Evolutionary conservation across 306 rosid genomes (phyloP), one percentile per base, ranked within the genome.

Genomic region (Cicer cuneatum): DNA sequence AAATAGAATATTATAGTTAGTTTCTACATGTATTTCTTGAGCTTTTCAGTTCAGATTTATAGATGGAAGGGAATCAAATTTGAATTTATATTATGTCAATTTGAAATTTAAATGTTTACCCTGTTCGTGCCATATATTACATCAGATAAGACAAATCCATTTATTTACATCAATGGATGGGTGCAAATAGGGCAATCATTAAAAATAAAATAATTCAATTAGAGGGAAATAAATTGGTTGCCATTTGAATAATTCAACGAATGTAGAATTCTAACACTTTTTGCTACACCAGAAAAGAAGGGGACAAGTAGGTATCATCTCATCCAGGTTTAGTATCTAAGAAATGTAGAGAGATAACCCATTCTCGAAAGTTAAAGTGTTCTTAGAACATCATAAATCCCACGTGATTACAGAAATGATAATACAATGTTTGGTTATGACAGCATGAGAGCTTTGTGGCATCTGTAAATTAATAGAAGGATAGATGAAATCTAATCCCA

Each of bases 71-170:
- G 41, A 71, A 62, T 63, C 37, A 49, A 41, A 40, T 49, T 78
- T 33, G 59, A 78, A 78, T 78, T 71, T 58, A 35, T 24, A 7
- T 51, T 19, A 15, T 15, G 2, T 51, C 9, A 15, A 48, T 71
- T 78, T 62, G 67, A 78, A 71, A 71, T 62, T 78, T 29, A 24
- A 78, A 76, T 45, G 39, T 70, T 78, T 65, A 60, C n/a, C 5
- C 10, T 69, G 49, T 45, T 37, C 45, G 24, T 1, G 62, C 29
- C 37, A 51, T 66, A 51, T 59, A 38, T 46, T 48, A 12, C 46
- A 18, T 40, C 39, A 40, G 43, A 21, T 5, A 51, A 60, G 54
- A 54, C 66, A 77, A 16, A 70, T 69, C 11, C 48, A 45, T 48
- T 24, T 43, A 45, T 48, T 24, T 43, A 46, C 18, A 24, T 5